Conservation (phyloP, 371 early-diverging fungal genomes). For the Conidiobolus incongruus region DNA sequence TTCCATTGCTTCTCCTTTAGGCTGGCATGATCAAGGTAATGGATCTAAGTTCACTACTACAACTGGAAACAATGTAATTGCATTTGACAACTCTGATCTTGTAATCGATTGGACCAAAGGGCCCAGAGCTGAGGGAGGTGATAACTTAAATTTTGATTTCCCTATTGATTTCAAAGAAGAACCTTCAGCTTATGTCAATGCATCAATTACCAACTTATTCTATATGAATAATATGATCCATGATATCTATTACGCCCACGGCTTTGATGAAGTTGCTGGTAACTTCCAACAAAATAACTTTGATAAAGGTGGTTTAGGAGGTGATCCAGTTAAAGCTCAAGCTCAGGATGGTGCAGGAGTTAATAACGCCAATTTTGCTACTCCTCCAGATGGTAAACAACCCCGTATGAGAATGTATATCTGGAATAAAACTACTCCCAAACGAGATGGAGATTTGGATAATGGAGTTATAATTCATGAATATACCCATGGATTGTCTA, state of each 20-base stretch:
- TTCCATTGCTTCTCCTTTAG: not conserved
- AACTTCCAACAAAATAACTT: slow-evolving; percentile 75
- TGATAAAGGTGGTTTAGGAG: slow-evolving; percentile 41
- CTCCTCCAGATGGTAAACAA: slow-evolving; percentile 75
- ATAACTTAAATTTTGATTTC: slow-evolving; percentile 44
- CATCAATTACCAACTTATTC: no score
- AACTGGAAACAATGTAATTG: slow-evolving; percentile 42
- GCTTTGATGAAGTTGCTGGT: no score
- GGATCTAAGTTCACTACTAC: slow-evolving; percentile 16
- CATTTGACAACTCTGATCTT: slow-evolving; percentile 35
- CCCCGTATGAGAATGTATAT: slow-evolving; percentile 77
- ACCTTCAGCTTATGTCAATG: slow-evolving; percentile 51
- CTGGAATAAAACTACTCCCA: slow-evolving; percentile 42
- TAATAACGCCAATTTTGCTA: slow-evolving; percentile 84
- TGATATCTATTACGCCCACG: no score
- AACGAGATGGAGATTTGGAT: slow-evolving; percentile 79
- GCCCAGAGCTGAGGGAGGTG: slow-evolving; percentile 33
- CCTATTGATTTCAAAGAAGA: slow-evolving; percentile 32
- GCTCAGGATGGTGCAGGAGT: slow-evolving; percentile 61
- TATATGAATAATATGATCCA: no score
- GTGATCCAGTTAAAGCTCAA: slow-evolving; percentile 75
- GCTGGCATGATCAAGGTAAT: not conserved
- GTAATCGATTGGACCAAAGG: slow-evolving; percentile 39
- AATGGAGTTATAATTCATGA: slow-evolving; percentile 78
- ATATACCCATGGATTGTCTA: slow-evolving; percentile 70